Evolutionary conservation across 2,329 filamentous ascomycete genomes (phyloP), one percentile per base, ranked within the genome.

Genomic region (Tolypocladium guangdongense): DNA sequence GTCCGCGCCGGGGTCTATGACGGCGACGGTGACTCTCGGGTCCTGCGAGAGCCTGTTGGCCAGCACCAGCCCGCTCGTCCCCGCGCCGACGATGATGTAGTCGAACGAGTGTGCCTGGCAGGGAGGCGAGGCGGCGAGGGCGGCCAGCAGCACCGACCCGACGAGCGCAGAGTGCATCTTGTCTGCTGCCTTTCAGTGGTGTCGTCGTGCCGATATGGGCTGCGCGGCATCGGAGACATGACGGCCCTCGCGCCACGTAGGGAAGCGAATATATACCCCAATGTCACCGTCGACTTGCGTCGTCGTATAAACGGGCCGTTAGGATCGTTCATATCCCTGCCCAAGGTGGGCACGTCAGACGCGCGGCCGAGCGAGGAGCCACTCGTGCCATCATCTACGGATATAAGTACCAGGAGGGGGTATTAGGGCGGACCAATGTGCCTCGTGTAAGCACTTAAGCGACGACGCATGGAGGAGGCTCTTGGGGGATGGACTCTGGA

Each of bases 11-110:
- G 68, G 63, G 52, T 74, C 71, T 35, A 74, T 63, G 32, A 73
- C 62, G 0, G 64, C 63, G 3, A 74, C 67, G 4, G 59, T 62
- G 11, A 65, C 53, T n/a, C 52, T 54, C 1, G 65, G 62, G 49
- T 72, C 58, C 38, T 66, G 65, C 1, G 67, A 66, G 4, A 72
- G 62, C 6, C 69, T 63, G 58, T 69, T 70, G 14, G 69, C 70
- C 7, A 72, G 54, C 4, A 70, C 61, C 2, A 71, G 63, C 11
- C 70, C 70, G 49, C 61, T 63, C 1, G 69, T 70, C 0, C 69
- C 69, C 10, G 63, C 70, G 8, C 70, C 69, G n/a, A 67, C 64
- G 20, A 73, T 64, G 39, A 73, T 55, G 53, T 70, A 73, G 62
- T 71, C 69, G 41, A 63, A 46, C 41, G 50, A 45, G 18, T 48